Percentiles rank a stretch among this genome's conserved stretches.
Conservation (phyloP, 129 eudicot species). For the Chrysanthemum lavandulifolium region DNA sequence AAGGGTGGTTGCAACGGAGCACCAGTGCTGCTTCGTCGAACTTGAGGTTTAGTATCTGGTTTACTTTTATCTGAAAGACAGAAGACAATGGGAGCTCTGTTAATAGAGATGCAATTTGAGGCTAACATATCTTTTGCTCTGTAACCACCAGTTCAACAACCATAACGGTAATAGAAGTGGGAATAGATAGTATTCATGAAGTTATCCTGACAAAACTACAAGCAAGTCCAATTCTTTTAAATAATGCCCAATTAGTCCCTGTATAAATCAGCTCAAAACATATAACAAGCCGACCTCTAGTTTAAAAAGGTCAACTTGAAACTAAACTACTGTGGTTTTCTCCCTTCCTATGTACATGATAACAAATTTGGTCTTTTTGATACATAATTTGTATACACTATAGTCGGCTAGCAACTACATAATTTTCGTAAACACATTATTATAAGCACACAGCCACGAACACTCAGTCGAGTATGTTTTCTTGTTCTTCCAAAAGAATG, state of each 20-base stretch:
- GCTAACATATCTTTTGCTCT: constrained; percentile 29
- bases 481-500: background rate
- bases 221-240: constrained; percentile 12
- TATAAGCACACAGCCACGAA: too few relatives aligned
- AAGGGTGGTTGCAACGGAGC: constrained; percentile 27
- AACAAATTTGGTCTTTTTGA: too few relatives aligned
- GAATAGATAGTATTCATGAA: constrained; percentile 7
- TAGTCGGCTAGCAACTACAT: too few relatives aligned
- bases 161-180: constrained; percentile 18
- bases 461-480: background rate
- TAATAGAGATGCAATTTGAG: constrained; percentile 33
- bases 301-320: too few relatives aligned
- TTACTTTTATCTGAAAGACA: constrained; percentile 24
- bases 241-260: constrained; percentile 21
- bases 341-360: too few relatives aligned
- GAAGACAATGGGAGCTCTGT: constrained; percentile 39
- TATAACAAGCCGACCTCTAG: too few relatives aligned
- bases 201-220: constrained; percentile 16
- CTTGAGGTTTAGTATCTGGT: constrained; percentile 29
- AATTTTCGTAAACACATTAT: too few relatives aligned
- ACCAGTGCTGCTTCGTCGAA: constrained; percentile 13
- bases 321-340: too few relatives aligned
- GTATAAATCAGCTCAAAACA: background rate
- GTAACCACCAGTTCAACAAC: background rate
- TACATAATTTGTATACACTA: too few relatives aligned